Percentiles rank a stretch among this genome's conserved stretches.
Evolutionary conservation across 1,139 yeast species (phyloP).

Genomic region (Spathaspora sp.): DNA sequence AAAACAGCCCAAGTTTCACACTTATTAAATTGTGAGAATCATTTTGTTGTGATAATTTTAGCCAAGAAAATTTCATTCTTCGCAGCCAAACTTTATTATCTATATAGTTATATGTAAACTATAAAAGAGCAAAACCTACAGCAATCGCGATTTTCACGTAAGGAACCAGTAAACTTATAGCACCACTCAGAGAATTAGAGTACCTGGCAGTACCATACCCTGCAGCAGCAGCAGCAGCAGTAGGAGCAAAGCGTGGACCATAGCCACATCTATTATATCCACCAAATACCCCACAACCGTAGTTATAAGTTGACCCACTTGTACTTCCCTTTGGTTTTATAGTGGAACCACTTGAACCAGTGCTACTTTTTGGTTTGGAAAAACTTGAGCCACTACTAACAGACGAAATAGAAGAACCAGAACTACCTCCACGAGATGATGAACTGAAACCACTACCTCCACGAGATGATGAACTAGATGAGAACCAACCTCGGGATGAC

Average conservation of each 20-base stretch:
- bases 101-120: no score
- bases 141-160: background rate
- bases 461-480: background rate
- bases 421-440: slow-evolving; percentile 5
- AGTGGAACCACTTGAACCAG: slow-evolving; percentile 10
- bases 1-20: background rate
- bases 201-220: slow-evolving; percentile 13
- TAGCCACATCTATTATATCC: slow-evolving; percentile 10
- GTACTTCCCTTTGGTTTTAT: no score
- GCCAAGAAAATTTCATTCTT: background rate
- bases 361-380: slow-evolving; percentile 8
- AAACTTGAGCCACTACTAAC: no score
- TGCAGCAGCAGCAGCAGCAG: slow-evolving; percentile 14
- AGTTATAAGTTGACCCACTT: slow-evolving; percentile 1
- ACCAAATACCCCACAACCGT: background rate
- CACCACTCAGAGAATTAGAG: slow-evolving; percentile 5
- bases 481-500: no score
- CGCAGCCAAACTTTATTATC: background rate
- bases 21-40: background rate
- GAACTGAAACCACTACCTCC: background rate
- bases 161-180: background rate
- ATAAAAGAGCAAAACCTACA: background rate
- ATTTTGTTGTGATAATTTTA: background rate
- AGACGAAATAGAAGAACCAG: slow-evolving; percentile 13
- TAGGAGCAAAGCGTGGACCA: slow-evolving; percentile 12